phyloP scores from a whole-genome alignment of 352 stramenopile species.

The Phytophthora pluvialis region DNA sequence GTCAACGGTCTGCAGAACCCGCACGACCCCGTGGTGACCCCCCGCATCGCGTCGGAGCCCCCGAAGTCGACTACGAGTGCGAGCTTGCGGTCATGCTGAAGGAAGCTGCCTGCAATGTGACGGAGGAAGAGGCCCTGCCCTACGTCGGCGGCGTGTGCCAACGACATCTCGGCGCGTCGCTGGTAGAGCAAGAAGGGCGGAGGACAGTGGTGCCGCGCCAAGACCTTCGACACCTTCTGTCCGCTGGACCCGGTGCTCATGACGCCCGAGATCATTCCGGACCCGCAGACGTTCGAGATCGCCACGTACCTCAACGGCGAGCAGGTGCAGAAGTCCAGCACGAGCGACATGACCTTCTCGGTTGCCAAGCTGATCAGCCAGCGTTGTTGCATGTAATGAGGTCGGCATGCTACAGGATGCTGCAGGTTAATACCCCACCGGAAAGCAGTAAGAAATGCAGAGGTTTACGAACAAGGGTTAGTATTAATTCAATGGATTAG shows the following conservation, averaged over 20 bases:
- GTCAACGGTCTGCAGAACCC: constrained; percentile 82
- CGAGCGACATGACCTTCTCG: constrained; percentile 92
- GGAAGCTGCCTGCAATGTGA: constrained; percentile 84
- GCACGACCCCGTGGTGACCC: constrained; percentile 81
- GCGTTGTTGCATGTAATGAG: no score
- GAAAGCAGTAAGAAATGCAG: no score
- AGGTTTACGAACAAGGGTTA: no score
- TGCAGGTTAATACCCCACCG: no score
- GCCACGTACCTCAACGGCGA: constrained; percentile 84
- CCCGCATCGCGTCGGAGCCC: constrained; percentile 65
- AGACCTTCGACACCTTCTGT: constrained; percentile 93
- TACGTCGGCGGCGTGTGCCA: constrained; percentile 89
- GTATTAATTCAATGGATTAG: no score
- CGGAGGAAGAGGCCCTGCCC: constrained; percentile 78
- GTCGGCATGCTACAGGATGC: no score
- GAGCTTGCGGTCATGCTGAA: constrained; percentile 91
- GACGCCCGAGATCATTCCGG: constrained; percentile 69
- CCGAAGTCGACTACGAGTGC: constrained; percentile 92
- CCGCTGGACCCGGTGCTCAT: constrained; percentile 89
- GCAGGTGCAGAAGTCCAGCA: constrained; percentile 89
- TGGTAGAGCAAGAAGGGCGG: constrained; percentile 90
- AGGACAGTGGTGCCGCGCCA: constrained; percentile 89
- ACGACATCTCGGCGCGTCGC: constrained; percentile 88
- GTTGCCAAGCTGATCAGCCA: constrained; percentile 89
- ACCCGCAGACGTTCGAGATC: constrained; percentile 82